Percentiles rank a stretch among this genome's conserved stretches.
Conservation (phyloP, 495 filamentous ascomycete genomes). For the Penicillium arizonense region DNA sequence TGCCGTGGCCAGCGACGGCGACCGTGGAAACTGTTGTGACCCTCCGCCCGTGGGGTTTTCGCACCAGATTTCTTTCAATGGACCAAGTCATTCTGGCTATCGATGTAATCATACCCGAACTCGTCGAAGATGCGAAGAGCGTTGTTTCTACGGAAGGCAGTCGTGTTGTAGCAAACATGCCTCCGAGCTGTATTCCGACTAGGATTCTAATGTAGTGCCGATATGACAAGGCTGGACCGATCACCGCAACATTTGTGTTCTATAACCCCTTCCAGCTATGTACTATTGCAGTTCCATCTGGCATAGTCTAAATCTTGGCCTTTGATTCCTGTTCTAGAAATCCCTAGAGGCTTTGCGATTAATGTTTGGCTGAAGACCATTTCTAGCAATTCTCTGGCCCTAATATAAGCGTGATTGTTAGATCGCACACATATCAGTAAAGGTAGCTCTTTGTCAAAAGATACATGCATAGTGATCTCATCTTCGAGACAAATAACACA, state of each 20-base stretch:
- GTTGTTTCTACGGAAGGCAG: too few relatives aligned
- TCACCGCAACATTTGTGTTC: neutral
- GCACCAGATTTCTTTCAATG: neutral
- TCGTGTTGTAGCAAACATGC: neutral
- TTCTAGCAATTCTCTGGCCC: neutral
- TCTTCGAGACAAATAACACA: too few relatives aligned
- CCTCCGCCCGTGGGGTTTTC: neutral
- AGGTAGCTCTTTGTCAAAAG: neutral
- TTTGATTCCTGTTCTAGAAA: too few relatives aligned
- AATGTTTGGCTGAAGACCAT: neutral
- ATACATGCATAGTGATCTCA: too few relatives aligned
- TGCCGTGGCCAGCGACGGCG: too few relatives aligned
- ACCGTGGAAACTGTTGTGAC: neutral
- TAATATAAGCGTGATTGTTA: neutral
- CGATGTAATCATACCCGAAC: neutral
- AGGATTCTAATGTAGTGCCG: neutral
- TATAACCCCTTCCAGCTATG: too few relatives aligned
- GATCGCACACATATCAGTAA: neutral
- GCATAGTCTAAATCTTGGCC: too few relatives aligned
- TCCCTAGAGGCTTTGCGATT: too few relatives aligned
- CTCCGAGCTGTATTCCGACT: neutral
- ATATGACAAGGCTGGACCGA: neutral
- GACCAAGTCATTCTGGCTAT: neutral
- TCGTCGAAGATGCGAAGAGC: neutral
- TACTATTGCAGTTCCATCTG: too few relatives aligned